Evolutionary conservation across 2,329 filamentous ascomycete genomes (phyloP).

Genomic region (Cordyceps javanica): DNA sequence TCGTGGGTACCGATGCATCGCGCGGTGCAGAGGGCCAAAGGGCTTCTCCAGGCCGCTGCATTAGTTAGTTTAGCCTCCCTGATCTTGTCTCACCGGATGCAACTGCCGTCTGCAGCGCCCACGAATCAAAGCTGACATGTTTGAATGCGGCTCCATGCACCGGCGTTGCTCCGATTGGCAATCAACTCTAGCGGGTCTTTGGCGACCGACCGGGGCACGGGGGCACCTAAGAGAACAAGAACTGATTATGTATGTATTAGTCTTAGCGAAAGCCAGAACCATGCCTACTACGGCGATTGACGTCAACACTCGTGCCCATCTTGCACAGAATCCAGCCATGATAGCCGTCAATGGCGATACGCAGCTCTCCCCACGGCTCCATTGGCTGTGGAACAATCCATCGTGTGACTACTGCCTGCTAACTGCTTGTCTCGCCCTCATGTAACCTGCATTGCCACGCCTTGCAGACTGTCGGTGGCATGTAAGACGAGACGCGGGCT

Average conservation of each 20-base stretch:
- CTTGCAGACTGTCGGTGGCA: neutral
- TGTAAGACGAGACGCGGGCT: neutral
- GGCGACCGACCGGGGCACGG: too few relatives aligned
- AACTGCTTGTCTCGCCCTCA: neutral
- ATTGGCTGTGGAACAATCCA: neutral
- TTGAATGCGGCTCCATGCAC: neutral
- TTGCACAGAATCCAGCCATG: neutral
- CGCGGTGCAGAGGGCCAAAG: too few relatives aligned
- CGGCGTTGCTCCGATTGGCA: neutral
- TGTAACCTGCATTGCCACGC: too few relatives aligned
- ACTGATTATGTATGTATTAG: too few relatives aligned
- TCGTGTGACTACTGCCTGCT: neutral
- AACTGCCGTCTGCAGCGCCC: neutral
- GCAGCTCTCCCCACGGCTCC: neutral
- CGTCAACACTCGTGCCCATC: neutral
- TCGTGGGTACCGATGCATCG: neutral
- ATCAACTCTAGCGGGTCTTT: neutral
- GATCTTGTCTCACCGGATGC: neutral
- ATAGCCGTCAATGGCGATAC: neutral
- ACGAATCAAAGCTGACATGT: neutral
- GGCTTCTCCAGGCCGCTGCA: neutral
- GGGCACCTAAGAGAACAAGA: neutral
- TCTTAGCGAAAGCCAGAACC: neutral
- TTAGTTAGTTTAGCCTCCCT: too few relatives aligned
- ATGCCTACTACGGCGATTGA: neutral